Evolutionary conservation across 1,139 yeast genomes (phyloP), one percentile per base, ranked within the genome.

Genomic region (Groenewaldozyma sp.): DNA sequence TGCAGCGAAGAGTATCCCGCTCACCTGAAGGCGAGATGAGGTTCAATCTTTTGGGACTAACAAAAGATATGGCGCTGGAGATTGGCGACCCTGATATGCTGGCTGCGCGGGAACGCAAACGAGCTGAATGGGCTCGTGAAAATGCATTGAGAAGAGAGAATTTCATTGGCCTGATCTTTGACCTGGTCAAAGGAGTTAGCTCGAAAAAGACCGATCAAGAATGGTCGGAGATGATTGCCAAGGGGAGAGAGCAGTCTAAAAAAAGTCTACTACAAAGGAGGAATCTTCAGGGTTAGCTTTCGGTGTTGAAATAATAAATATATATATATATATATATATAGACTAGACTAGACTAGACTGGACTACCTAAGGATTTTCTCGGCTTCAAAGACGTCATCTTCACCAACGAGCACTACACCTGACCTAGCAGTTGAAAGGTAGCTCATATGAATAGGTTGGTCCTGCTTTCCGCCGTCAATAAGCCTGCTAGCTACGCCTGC

Each of bases 381-480:
- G 7, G 50, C 53, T 9, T 21, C 29, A 6, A 53, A 55, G 10
- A 70, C 57, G 45, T 73, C 67, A 48, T 76, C 78, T 40, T 68
- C 68, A 0, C 81, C 78, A 2, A 78, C 68, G 70, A 78, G 67
- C 9, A 78, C 73, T 3, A 78, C 65, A 7, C 78, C 82, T 2
- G 80, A 70, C 43, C 68, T 62, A 2, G 81, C 83, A 63, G 80
- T 74, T 9, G 82, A 74, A 22, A 78, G 59, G 49, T 78, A 78
- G 51, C 72, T 71, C 74, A 78, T 73, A 45, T 76, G 79, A 28
- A 49, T 38, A 9, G 27, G 35, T 24, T 41, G 24, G 22, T 35
- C 39, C 9, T 29, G 27, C 11, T 32, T 31, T 11, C 29, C 43
- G 19, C 36, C 40, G 17, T 39, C 28, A 27, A 73, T 71, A 45